Evolutionary conservation across 1,284 basidiomycete genomes (phyloP).

Genomic region (Apiotrichum gamsii): DNA sequence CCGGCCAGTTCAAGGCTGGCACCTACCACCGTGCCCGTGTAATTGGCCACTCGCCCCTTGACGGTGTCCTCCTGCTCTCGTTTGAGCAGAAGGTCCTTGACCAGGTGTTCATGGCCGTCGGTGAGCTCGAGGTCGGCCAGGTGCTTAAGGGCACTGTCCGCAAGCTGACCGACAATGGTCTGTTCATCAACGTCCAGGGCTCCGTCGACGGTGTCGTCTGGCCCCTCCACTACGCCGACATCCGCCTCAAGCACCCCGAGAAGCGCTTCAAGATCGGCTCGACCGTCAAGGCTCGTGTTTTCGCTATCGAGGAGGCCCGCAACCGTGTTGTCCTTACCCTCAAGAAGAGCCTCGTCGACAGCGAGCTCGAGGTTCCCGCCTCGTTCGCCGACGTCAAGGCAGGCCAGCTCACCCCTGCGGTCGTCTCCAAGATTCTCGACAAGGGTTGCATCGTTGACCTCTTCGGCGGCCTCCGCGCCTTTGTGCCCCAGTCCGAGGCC

Average conservation of each 20-base stretch:
- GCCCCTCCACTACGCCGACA: constrained; percentile 93
- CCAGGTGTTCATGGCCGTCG: constrained; percentile 79
- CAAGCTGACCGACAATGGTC: constrained; percentile 65
- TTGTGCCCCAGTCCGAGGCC: constrained; percentile 72
- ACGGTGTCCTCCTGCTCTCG: constrained; percentile 81
- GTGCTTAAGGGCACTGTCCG: constrained; percentile 78
- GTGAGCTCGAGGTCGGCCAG: constrained; percentile 77
- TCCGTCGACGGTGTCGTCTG: constrained; percentile 88
- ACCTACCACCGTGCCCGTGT: constrained; percentile 82
- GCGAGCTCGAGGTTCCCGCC: constrained; percentile 57
- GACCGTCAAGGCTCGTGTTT: constrained; percentile 76
- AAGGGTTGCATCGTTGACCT: constrained; percentile 80
- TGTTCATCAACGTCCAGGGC: constrained; percentile 79
- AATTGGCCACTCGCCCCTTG: constrained; percentile 77
- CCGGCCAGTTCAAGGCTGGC: constrained; percentile 71
- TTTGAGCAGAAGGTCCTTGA: constrained; percentile 76
- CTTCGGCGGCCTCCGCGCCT: constrained; percentile 80
- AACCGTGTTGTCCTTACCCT: constrained; percentile 82
- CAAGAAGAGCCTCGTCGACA: constrained; percentile 85
- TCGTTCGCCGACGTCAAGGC: constrained; percentile 36
- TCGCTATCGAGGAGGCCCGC: constrained; percentile 72
- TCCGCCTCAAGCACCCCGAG: constrained; percentile 81
- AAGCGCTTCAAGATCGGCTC: constrained; percentile 83
- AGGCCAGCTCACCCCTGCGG: constrained; percentile 73
- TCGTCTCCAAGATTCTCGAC: constrained; percentile 72